Percentiles rank a stretch among this genome's conserved stretches.
phyloP scores from a whole-genome alignment of 2,329 filamentous ascomycete species.

The Colletotrichum sp. region DNA sequence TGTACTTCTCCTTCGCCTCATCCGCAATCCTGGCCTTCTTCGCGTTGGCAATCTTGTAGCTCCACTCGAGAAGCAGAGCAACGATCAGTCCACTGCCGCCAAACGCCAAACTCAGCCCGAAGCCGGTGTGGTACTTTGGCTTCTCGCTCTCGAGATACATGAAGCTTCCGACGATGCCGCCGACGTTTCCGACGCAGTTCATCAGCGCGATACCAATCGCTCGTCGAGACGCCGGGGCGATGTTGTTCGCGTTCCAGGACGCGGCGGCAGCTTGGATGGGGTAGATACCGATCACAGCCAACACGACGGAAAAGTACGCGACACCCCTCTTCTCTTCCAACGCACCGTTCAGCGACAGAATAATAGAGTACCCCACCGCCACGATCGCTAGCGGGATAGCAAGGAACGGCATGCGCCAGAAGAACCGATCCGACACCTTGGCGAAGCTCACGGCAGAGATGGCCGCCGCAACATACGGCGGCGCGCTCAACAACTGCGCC shows the following conservation, averaged over 20 bases:
- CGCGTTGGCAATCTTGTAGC: constrained; percentile 30
- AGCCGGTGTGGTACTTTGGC: constrained; percentile 55
- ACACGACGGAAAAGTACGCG: constrained; percentile 19
- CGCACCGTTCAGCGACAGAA: constrained; percentile 8
- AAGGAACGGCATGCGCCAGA: constrained; percentile 58
- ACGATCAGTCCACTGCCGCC: constrained; percentile 30
- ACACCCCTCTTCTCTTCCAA: constrained; percentile 3
- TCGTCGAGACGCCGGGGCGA: constrained; percentile 25
- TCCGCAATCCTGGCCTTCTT: constrained; percentile 26
- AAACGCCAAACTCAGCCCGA: constrained; percentile 36
- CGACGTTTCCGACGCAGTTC: constrained; percentile 32
- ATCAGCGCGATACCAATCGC: constrained; percentile 32
- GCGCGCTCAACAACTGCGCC: constrained; percentile 30
- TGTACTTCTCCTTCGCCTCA: constrained; percentile 29
- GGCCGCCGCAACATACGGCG: constrained; percentile 27
- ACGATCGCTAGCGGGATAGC: constrained; percentile 17
- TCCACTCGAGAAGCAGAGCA: constrained; percentile 32
- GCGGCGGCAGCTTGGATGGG: constrained; percentile 19
- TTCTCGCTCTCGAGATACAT: constrained; percentile 30
- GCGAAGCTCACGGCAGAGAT: constrained; percentile 67
- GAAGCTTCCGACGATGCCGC: constrained; percentile 31
- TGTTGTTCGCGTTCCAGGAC: constrained; percentile 27
- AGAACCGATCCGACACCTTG: constrained; percentile 69
- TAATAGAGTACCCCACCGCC: constrained; percentile 15
- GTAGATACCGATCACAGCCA: constrained; percentile 20